Base-by-base conservation (phyloP, 202 grass and related monocot species). In the Digitaria exilis region DNA sequence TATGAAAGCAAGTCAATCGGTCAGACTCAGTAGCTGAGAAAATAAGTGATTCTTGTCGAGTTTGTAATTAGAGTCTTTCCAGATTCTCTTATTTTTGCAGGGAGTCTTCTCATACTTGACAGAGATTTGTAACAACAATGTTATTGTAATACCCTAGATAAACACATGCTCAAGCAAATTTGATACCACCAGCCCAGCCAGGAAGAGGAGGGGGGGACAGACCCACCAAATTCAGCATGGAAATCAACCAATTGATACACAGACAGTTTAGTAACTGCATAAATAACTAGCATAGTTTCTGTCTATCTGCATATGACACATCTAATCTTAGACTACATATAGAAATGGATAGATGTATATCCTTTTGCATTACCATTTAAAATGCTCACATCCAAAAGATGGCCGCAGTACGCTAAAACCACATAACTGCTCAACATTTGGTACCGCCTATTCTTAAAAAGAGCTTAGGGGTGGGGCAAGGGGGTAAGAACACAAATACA, bases 381-480 rank as follows among this genome's bases (percentile, higher is more conserved):
- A 10, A 55, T 50, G 32, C 19, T 72, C 29, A 66, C 34, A 78
- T 79, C 48, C 41, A 59, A 66, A 41, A 66, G 60, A 84, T 31
- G 6, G 6, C 17, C 45, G 15, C 51, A 79, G 24, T 34, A 28
- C 8, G 62, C 13, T 28, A 77, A 66, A 61, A 58, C 35, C 51
- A 35, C 8, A 35, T 14, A 6, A 84, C 37, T 17, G 72, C 50
- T 66, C 6, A 43, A n/a, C 25, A 21, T 34, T 46, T 45, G 1
- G 24, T 26, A 30, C n/a, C 11, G 10, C 15, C 17, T 44, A n/a
- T 43, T 13, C 69, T 72, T 19, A 72, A 72, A 51, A 4, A 49
- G 5, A 9, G 6, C 1, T 6, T 3, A 5, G 3, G 48, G 48
- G 48, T 0, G 19, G 50, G 37, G 50, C 4, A 19, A 9, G 19